A percentile compares a stretch with the other conserved stretches of the same genome.
These are phyloP conservation scores for Scleroderma citrinum DNA, from an alignment of 768 basidiomycete genomes.

Conservation along the genomic window DNA sequence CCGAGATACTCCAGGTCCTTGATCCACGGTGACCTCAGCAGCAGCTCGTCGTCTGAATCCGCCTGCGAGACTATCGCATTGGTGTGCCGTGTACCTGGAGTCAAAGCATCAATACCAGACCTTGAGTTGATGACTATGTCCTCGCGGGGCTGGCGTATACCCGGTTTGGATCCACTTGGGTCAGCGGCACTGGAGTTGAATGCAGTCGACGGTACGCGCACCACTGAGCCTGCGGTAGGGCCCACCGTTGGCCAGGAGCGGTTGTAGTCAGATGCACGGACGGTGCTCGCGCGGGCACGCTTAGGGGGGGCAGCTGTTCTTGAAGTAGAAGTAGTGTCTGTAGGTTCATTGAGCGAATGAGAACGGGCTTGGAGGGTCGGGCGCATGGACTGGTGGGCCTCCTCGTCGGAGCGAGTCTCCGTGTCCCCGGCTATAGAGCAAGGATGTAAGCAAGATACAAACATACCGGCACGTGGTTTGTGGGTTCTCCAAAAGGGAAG, in stretches of 20 bases:
- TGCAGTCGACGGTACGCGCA: neutral
- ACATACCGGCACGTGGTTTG: neutral
- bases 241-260: constrained; percentile 7
- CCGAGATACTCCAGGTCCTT: constrained; percentile 21
- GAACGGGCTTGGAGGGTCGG: constrained; percentile 9
- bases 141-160: constrained; percentile 40
- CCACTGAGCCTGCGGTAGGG: neutral
- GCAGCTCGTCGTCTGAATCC: constrained; percentile 21
- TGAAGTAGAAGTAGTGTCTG: constrained; percentile 2
- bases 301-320: constrained; percentile 10
- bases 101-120: no score
- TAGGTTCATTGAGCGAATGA: constrained; percentile 17
- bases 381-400: neutral
- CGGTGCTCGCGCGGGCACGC: constrained; percentile 31
- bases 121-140: constrained; percentile 39
- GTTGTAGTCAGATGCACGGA: constrained; percentile 42
- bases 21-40: constrained; percentile 14
- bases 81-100: neutral
- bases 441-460: constrained; percentile 6
- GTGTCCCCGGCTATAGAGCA: constrained; percentile 8
- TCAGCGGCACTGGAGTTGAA: neutral
- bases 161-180: constrained; percentile 5
- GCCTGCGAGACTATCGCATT: constrained; percentile 6
- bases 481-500: neutral
- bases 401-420: constrained; percentile 8